Percentiles rank a stretch among this genome's conserved stretches.
phyloP scores from a whole-genome alignment of 1,284 basidiomycete species.

The Pholiota adiposa region DNA sequence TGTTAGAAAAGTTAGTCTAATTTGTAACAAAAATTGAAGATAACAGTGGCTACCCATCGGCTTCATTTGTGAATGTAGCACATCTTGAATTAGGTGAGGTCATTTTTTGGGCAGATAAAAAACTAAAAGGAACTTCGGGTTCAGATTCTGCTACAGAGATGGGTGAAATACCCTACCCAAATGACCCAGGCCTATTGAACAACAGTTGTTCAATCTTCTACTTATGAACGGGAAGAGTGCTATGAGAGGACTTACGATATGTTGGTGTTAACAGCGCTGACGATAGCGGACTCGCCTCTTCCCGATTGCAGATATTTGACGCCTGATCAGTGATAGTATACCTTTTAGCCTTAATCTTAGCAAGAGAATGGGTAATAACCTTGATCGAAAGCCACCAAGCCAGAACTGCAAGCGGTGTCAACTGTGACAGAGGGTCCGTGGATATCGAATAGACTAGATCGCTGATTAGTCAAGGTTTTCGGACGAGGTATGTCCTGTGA shows the following conservation, averaged over 20 bases:
- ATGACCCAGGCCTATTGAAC: constrained; percentile 17
- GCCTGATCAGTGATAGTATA: constrained; percentile 25
- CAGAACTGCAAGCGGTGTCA: constrained; percentile 37
- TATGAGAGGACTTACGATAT: constrained; percentile 25
- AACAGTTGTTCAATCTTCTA: background rate
- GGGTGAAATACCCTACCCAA: constrained; percentile 10
- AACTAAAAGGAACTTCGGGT: constrained; percentile 11
- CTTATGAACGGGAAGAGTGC: background rate
- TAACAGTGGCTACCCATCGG: constrained; percentile 31
- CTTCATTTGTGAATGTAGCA: constrained; percentile 35
- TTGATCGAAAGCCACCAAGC: constrained; percentile 35
- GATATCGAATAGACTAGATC: constrained; percentile 26
- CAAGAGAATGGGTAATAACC: constrained; percentile 19
- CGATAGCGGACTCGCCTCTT: constrained; percentile 34
- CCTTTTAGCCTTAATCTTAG: background rate
- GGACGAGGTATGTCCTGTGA: background rate
- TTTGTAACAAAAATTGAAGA: background rate
- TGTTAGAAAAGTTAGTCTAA: background rate
- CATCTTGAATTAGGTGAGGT: constrained; percentile 33
- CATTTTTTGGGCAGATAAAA: constrained; percentile 37
- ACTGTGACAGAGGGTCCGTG: constrained; percentile 35
- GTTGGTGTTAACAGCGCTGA: constrained; percentile 31
- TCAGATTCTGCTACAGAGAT: background rate
- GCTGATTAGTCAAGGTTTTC: background rate
- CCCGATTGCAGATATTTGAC: constrained; percentile 31